Evolutionary conservation across 1,284 basidiomycete species (phyloP).

Genomic region (Phenoliferia sp.): DNA sequence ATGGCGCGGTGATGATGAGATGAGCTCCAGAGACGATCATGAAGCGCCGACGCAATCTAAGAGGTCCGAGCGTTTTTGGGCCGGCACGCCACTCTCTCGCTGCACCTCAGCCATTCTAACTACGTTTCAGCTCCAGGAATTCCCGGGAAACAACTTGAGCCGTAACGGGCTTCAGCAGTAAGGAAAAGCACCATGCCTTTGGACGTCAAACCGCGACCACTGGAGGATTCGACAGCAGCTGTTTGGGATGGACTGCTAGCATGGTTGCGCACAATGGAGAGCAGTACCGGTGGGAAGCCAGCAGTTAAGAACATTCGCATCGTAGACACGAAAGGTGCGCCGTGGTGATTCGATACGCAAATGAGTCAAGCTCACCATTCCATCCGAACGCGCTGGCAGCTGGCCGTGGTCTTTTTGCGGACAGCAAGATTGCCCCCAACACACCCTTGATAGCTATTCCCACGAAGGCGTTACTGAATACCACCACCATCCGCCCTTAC

Average conservation of each 20-base stretch:
- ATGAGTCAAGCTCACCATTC: not conserved
- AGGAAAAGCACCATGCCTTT: not conserved
- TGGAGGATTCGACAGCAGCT: not conserved
- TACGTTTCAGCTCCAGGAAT: no score
- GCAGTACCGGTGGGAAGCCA: not conserved
- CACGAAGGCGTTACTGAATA: slow-evolving; percentile 21
- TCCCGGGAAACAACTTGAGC: no score
- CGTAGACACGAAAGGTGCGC: slow-evolving; percentile 20
- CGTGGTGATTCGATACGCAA: no score
- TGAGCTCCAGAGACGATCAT: no score
- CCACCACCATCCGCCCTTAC: slow-evolving; percentile 13
- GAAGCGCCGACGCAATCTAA: no score
- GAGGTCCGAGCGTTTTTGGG: no score
- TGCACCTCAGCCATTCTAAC: no score
- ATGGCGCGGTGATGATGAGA: no score
- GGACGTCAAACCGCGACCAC: not conserved
- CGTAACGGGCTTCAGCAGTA: no score
- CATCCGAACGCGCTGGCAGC: not conserved
- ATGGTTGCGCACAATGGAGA: slow-evolving; percentile 12
- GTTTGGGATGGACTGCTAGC: slow-evolving; percentile 16
- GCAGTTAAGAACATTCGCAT: slow-evolving; percentile 10
- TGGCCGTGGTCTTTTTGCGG: slow-evolving; percentile 26
- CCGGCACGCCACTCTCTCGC: no score
- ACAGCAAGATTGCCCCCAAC: not conserved
- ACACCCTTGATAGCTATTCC: slow-evolving; percentile 22